phyloP scores from a whole-genome alignment of 73 alveolate species.

The Paramecium octaurelia region DNA sequence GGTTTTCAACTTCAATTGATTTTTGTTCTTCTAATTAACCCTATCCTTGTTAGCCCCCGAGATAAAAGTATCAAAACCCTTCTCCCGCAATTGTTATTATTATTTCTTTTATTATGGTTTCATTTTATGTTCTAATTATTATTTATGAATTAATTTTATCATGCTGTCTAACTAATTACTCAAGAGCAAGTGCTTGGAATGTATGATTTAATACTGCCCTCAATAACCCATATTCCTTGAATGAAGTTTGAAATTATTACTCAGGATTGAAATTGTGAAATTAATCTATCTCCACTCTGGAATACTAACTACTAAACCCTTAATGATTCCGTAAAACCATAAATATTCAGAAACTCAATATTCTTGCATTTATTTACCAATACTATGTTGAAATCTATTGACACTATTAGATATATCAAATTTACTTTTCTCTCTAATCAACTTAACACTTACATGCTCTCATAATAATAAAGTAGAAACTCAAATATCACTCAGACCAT shows the following conservation, averaged over 20 bases:
- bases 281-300: neutral
- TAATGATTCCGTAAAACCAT: no score
- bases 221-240: neutral
- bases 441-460: no score
- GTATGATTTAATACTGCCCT: neutral
- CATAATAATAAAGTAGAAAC: no score
- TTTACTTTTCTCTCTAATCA: no score
- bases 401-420: no score
- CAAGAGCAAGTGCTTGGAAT: neutral
- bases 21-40: constrained; percentile 57
- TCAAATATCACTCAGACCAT: no score
- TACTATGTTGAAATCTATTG: neutral
- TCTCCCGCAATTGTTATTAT: constrained; percentile 59
- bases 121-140: constrained; percentile 5
- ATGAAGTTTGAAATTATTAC: neutral
- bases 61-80: constrained; percentile 75
- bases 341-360: no score
- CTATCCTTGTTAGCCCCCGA: constrained; percentile 80
- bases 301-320: neutral
- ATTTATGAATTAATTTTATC: neutral
- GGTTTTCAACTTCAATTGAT: neutral
- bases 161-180: neutral
- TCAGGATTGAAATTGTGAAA: neutral
- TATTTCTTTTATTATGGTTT: constrained; percentile 22
- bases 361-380: no score